Base-by-base conservation (phyloP, 164 flowering plant species). In the Vitis riparia region DNA sequence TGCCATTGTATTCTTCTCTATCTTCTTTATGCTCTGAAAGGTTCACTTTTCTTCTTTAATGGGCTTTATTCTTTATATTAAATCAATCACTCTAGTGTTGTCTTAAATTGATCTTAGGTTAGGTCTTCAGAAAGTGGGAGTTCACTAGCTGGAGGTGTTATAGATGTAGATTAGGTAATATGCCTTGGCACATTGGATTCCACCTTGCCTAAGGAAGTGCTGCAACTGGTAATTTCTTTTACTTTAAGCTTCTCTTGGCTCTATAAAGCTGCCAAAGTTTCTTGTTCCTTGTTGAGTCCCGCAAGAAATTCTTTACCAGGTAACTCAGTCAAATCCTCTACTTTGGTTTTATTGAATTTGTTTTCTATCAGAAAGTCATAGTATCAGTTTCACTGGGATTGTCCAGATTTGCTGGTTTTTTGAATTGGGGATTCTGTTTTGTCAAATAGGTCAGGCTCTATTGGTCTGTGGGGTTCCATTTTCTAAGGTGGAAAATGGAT, bases 221-320 rank as follows among this genome's bases (percentile, higher is more conserved):
- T 59, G 37, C 62, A 59, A 59, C 37, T 59, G 37, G 2, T 32
- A 59, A 23, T 32, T 59, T 59, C 29, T 37, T 59, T 59, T 27
- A 37, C 62, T 59, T 59, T 59, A 58, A 58, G 11, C 37, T 59
- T n/a, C 44, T 59, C 62, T 59, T 59, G 62, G 62, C 44, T 59
- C 62, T 59, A 59, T 59, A 59, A 59, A 59, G 62, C 62, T 59
- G 62, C 29, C 29, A 59, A 59, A 59, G 62, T 8, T 10, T 23
- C 62, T 59, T 59, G 62, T 59, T 59, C 62, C 62, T 59, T 9
- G 62, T 59, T 27, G 62, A 59, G 62, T 11, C 44, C 11, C 10
- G 62, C 62, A 59, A 59, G 62, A 59, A 59, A 59, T 56, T 19
- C 56, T 16, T 59, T 19, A 17, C 62, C 62, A 59, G 62, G 37